Conservation (phyloP, 169 alveolate species). For the Eimeria praecox region DNA sequence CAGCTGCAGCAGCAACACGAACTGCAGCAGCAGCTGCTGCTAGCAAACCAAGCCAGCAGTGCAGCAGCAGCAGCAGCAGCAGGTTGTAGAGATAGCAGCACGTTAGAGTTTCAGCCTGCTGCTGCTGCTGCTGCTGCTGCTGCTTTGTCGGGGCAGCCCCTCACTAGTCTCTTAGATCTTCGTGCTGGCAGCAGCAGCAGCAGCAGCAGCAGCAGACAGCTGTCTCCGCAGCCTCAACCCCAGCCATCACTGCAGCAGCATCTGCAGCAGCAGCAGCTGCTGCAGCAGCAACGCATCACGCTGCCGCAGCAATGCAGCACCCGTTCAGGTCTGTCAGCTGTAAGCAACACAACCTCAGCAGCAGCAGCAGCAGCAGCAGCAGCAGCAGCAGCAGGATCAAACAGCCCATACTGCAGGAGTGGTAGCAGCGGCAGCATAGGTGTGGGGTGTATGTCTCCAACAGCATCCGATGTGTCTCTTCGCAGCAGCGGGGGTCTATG, state of each 20-base stretch:
- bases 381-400: too few species aligned
- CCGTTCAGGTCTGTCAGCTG: constrained; percentile 23
- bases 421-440: constrained; percentile 30
- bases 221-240: not conserved
- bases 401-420: not conserved
- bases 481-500: constrained; percentile 31
- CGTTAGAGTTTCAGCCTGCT: too few species aligned
- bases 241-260: not conserved
- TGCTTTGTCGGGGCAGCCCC: too few species aligned
- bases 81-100: too few species aligned
- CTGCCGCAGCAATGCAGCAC: constrained; percentile 44
- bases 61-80: constrained; percentile 73
- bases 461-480: constrained; percentile 25
- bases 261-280: constrained; percentile 14
- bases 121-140: too few species aligned
- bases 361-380: constrained; percentile 49
- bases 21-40: too few species aligned
- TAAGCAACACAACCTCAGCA: constrained; percentile 41
- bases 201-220: not conserved
- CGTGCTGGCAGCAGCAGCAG: not conserved
- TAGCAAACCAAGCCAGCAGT: too few species aligned
- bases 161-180: too few species aligned
- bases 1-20: not conserved
- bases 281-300: constrained; percentile 56
- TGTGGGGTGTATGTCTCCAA: constrained; percentile 12